These are phyloP conservation scores for Phytophthora sp. DNA, from an alignment of 352 stramenopile species.

Conservation along the genomic window DNA sequence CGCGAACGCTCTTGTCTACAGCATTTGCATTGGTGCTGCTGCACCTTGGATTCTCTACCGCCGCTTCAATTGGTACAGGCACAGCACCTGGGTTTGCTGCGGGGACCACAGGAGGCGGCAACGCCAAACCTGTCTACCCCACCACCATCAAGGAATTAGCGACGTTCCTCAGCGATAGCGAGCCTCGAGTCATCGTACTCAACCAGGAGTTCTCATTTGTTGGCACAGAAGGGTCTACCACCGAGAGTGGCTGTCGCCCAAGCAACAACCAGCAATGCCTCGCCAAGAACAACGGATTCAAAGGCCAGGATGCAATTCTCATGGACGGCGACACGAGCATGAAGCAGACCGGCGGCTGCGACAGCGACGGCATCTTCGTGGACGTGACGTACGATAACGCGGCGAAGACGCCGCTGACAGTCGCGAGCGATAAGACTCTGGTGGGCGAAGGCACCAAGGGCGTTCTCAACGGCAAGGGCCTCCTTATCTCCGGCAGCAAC, in stretches of 20 bases:
- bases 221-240: constrained; percentile 26
- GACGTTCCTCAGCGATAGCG: constrained; percentile 17
- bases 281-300: constrained; percentile 45
- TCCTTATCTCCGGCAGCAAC: constrained; percentile 29
- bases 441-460: constrained; percentile 31
- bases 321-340: constrained; percentile 14
- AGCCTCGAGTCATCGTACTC: constrained; percentile 35
- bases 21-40: constrained; percentile 3
- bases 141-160: constrained; percentile 25
- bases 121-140: constrained; percentile 23
- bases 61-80: constrained; percentile 10
- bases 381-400: constrained; percentile 35
- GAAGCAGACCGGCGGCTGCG: constrained; percentile 32
- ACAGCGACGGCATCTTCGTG: constrained; percentile 10
- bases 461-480: constrained; percentile 37
- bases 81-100: constrained; percentile 28
- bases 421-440: constrained; percentile 35
- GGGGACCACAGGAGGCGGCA: constrained; percentile 34
- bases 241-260: constrained; percentile 23
- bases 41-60: constrained; percentile 1
- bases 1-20: not conserved
- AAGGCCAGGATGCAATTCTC: constrained; percentile 46
- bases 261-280: constrained; percentile 30
- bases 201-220: constrained; percentile 35
- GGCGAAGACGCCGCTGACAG: constrained; percentile 11